A percentile compares a stretch with the other conserved stretches of the same genome.
phyloP scores from a whole-genome alignment of 164 flowering plant species.

The Euptelea pleiosperma region DNA sequence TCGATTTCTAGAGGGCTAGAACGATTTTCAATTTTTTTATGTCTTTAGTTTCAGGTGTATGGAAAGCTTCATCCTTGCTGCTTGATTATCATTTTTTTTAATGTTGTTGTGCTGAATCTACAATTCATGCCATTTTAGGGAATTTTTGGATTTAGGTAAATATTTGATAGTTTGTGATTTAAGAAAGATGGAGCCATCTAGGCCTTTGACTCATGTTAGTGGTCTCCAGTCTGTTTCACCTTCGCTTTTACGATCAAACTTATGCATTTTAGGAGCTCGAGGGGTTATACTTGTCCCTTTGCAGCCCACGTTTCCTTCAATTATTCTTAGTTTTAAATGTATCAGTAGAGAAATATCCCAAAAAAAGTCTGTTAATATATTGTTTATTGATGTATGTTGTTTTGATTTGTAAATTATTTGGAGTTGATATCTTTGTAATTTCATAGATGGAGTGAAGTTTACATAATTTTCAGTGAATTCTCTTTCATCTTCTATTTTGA shows the following conservation, averaged over 20 bases:
- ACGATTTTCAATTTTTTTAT: background rate
- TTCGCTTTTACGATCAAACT: conserved; percentile 39
- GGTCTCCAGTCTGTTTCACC: conserved; percentile 37
- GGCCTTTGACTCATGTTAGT: conserved; percentile 42
- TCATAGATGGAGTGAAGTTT: too few species aligned
- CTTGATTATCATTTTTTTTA: conserved; percentile 15
- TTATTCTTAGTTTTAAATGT: too few species aligned
- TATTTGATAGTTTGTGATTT: background rate
- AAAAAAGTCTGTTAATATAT: too few species aligned
- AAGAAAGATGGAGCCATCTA: conserved; percentile 35
- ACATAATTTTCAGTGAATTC: too few species aligned
- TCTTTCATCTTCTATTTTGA: too few species aligned
- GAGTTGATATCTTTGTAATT: too few species aligned
- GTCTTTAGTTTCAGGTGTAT: background rate
- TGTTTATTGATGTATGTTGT: too few species aligned
- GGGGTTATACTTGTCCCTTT: conserved; percentile 55
- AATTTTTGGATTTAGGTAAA: background rate
- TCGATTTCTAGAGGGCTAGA: background rate
- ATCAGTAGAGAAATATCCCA: too few species aligned
- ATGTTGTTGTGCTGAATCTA: conserved; percentile 1
- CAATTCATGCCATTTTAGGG: conserved; percentile 10
- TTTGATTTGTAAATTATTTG: too few species aligned
- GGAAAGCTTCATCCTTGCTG: conserved; percentile 9
- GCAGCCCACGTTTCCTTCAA: conserved; percentile 58
- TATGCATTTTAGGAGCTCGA: conserved; percentile 57